phyloP scores from a whole-genome alignment of 768 basidiomycete species.

The Agaricus sinodeliciosus region DNA sequence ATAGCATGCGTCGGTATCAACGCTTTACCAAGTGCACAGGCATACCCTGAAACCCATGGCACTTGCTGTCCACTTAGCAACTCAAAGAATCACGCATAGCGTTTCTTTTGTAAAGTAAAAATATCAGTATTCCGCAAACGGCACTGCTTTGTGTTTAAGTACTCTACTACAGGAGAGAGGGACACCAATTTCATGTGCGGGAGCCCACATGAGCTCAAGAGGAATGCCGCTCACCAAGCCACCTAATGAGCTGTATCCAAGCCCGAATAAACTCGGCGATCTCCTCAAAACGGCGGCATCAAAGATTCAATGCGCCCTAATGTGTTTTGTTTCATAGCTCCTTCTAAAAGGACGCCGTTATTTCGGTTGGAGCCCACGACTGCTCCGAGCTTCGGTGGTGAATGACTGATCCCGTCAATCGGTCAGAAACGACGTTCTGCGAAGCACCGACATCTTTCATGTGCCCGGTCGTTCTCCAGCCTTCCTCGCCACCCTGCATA shows the following conservation, averaged over 20 bases:
- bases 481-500: neutral
- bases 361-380: slow-evolving; percentile 17
- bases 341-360: slow-evolving; percentile 30
- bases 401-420: neutral
- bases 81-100: no score
- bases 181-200: neutral
- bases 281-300: slow-evolving; percentile 21
- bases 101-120: no score
- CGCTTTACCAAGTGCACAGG: neutral
- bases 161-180: neutral
- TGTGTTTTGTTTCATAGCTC: slow-evolving; percentile 23
- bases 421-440: neutral
- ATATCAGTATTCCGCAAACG: no score
- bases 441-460: neutral
- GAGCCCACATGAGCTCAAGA: neutral
- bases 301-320: slow-evolving; percentile 23
- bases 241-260: neutral
- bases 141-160: no score
- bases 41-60: neutral
- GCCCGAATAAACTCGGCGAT: slow-evolving; percentile 21
- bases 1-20: neutral
- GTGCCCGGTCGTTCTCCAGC: neutral
- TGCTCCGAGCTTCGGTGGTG: slow-evolving; percentile 13
- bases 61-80: no score
- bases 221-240: slow-evolving; percentile 1